Percentiles rank a stretch among this genome's conserved stretches.
These are phyloP conservation scores for Podospora conica DNA, from an alignment of 495 filamentous ascomycete genomes.

Conservation along the genomic window DNA sequence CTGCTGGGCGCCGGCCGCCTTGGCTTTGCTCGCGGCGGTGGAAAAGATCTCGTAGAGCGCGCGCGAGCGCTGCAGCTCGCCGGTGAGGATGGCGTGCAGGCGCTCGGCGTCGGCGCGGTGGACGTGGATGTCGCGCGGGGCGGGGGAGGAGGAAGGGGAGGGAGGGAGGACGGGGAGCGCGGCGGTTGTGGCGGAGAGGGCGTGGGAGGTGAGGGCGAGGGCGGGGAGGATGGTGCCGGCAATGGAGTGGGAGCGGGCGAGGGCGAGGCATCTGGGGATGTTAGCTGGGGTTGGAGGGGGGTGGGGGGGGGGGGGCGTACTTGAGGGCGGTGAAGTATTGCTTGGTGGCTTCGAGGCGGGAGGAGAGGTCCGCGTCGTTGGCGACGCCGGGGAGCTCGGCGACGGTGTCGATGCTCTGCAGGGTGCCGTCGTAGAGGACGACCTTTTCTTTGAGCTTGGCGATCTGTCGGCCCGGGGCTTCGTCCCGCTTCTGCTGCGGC, in stretches of 20 bases:
- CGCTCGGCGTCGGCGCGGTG: conserved; percentile 47
- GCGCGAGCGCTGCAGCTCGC: conserved; percentile 67
- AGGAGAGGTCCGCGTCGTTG: conserved; percentile 70
- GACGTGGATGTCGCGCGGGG: conserved; percentile 52
- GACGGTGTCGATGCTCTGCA: conserved; percentile 84
- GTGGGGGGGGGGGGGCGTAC: conserved; percentile 39
- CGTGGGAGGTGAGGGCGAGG: conserved; percentile 73
- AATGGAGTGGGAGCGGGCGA: conserved; percentile 78
- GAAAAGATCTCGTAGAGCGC: conserved; percentile 71
- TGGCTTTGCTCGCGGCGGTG: conserved; percentile 40
- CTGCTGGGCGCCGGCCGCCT: conserved; percentile 22
- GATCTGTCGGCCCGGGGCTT: conserved; percentile 59
- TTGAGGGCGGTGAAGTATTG: conserved; percentile 85
- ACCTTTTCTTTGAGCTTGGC: conserved; percentile 79
- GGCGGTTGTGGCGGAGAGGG: conserved; percentile 48
- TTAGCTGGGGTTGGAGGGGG: conserved; percentile 2
- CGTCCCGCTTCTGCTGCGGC: conserved; percentile 43
- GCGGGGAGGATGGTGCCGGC: conserved; percentile 68
- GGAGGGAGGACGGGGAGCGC: conserved; percentile 35
- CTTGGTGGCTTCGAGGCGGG: conserved; percentile 69
- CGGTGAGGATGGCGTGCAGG: conserved; percentile 55
- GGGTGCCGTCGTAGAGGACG: conserved; percentile 85
- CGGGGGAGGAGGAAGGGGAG: conserved; percentile 25
- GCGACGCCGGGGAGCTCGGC: conserved; percentile 85
- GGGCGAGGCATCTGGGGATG: conserved; percentile 63